Percentiles rank a stretch among this genome's conserved stretches.
Conservation (phyloP, 345 rosid species). For the Eucalyptus sp. region DNA sequence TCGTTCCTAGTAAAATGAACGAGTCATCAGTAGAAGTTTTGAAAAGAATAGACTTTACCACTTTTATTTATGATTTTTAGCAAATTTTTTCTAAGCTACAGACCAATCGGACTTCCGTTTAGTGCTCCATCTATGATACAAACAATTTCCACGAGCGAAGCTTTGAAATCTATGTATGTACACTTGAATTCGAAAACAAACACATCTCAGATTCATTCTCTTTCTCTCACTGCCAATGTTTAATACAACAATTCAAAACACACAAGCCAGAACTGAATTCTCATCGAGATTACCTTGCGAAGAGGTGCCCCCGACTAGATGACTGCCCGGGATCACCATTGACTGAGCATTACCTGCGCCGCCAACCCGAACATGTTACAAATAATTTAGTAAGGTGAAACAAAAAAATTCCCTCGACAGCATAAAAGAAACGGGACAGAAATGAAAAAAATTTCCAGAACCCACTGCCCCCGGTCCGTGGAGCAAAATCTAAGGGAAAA, state of each 20-base stretch:
- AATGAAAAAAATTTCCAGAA: background rate
- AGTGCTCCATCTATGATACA: background rate
- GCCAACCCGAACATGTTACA: background rate
- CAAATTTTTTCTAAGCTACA: background rate
- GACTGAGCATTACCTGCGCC: background rate
- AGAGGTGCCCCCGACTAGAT: constrained; percentile 10
- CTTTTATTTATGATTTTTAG: background rate
- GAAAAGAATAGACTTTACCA: background rate
- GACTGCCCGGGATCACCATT: background rate
- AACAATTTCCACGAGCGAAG: background rate
- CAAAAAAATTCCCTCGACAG: background rate
- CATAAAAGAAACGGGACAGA: background rate
- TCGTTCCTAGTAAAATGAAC: background rate
- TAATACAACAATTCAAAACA: background rate
- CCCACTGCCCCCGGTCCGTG: background rate
- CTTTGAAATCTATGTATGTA: background rate
- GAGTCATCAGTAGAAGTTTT: background rate
- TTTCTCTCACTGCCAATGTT: background rate
- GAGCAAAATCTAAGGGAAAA: too few species aligned
- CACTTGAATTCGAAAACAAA: background rate
- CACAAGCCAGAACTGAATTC: background rate
- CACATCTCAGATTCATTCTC: background rate
- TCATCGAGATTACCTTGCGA: constrained; percentile 2
- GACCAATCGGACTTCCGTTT: background rate
- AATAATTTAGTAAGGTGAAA: background rate